Base-by-base conservation (phyloP, 2,329 filamentous ascomycete species). In the Colletotrichum sublineola region DNA sequence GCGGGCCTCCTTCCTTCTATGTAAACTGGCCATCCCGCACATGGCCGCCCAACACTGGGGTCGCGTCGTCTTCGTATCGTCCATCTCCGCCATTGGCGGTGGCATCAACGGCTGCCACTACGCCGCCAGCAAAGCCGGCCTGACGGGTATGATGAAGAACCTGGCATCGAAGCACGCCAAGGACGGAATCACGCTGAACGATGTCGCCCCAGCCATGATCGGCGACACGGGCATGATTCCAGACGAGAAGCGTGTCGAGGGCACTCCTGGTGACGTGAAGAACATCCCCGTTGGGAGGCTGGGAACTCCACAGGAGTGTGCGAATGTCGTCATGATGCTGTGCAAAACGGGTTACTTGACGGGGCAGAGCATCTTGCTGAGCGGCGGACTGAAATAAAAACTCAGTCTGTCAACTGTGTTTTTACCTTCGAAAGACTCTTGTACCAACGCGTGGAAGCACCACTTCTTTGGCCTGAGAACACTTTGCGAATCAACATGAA, bases 131-230 rank as follows among this genome's bases (percentile, higher is more conserved):
- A 91, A 91, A 78, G 89, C 87, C 9, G 90, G 90, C 2, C 78
- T 92, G 73, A 88, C 87, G 5, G 88, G 88, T 3, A 89, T 92
- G 87, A 91, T 91, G 87, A 89, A 86, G 77, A 92, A 91, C 74
- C 82, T 92, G 40, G 86, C 90, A 0, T 85, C 84, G 0, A 88
- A 88, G 57, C 84, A 92, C 31, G 90, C 89, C 2, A 84, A 86
- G 67, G 85, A 85, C 75, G 89, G 90, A 42, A 90, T 92, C 75
- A 90, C 89, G 18, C 89, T 92, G 68, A 92, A 92, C 71, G 90
- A 92, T 74, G 88, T 92, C n/a, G 89, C 89, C 3, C 90, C 90
- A 0, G 90, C 90, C 3, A 92, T 92, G 89, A 92, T 92, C 74
- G 90, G 89, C 5, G 86, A 88, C 31, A 90, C 88, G 3, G 88